Percentiles rank a stretch among this genome's conserved stretches.
Conservation (phyloP, 2,329 filamentous ascomycete genomes). For the Hymenotorrendiella dingleyae region DNA sequence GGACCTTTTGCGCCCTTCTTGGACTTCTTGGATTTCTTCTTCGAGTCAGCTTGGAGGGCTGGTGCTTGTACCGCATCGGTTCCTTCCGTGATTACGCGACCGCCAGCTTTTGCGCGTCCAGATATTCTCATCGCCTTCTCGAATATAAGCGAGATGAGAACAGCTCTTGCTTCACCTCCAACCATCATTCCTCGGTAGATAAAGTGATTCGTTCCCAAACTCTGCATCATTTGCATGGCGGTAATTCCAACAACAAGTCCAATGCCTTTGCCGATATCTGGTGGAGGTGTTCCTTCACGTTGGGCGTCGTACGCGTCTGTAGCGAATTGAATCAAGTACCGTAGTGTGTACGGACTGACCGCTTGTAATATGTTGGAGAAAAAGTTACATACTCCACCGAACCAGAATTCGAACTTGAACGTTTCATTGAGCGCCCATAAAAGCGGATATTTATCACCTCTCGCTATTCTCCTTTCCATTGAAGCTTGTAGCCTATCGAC, state of each 20-base stretch:
- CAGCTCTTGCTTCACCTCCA: conserved; percentile 75
- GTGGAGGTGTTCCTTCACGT: conserved; percentile 44
- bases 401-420: conserved; percentile 76
- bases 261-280: conserved; percentile 68
- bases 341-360: conserved; percentile 75
- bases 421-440: conserved; percentile 80
- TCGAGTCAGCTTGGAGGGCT: conserved; percentile 35
- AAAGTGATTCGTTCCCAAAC: conserved; percentile 80
- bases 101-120: conserved; percentile 79
- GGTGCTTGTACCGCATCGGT: conserved; percentile 38
- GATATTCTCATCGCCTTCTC: conserved; percentile 90
- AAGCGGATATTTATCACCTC: conserved; percentile 67
- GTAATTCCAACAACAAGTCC: conserved; percentile 82
- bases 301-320: conserved; percentile 69
- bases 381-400: conserved; percentile 75
- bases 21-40: conserved; percentile 35
- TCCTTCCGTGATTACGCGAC: conserved; percentile 41
- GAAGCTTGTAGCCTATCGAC: conserved; percentile 59
- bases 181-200: conserved; percentile 90
- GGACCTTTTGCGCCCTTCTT: conserved; percentile 34
- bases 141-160: conserved; percentile 81
- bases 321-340: conserved; percentile 82
- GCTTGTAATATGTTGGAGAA: conserved; percentile 70
- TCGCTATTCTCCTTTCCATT: conserved; percentile 62
- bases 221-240: conserved; percentile 77